Percentiles rank a stretch among this genome's conserved stretches.
These are phyloP conservation scores for Cercophora newfieldiana DNA, from an alignment of 495 filamentous ascomycete species.

Conservation along the genomic window DNA sequence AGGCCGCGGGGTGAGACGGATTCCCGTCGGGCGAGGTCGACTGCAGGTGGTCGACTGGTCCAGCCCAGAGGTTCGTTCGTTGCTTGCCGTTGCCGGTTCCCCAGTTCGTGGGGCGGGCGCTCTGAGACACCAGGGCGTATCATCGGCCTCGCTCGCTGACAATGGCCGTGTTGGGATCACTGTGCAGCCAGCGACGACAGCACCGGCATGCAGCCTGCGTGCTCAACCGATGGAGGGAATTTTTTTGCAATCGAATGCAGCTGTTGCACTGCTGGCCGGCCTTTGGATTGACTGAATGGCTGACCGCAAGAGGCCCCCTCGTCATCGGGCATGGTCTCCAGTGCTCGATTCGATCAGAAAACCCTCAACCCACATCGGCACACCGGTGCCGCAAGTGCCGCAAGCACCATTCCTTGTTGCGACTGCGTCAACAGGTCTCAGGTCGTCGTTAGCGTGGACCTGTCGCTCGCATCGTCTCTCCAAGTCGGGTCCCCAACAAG, in stretches of 20 bases:
- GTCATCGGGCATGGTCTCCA: not conserved
- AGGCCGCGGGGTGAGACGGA: not conserved
- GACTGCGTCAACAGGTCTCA: not conserved
- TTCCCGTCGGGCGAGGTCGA: not conserved
- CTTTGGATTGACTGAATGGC: not conserved
- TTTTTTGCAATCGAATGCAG: not conserved
- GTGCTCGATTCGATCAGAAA: too few relatives aligned
- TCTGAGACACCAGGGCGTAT: conserved; percentile 2
- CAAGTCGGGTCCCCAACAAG: too few relatives aligned
- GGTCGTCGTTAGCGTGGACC: not conserved
- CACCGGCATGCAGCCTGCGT: not conserved
- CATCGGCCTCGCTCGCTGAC: not conserved
- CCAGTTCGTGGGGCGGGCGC: not conserved
- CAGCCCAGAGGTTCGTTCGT: not conserved
- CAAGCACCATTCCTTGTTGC: not conserved
- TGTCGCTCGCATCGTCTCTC: not conserved
- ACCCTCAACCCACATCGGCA: not conserved
- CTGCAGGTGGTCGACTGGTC: not conserved
- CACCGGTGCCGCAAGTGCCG: not conserved
- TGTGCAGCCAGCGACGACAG: not conserved
- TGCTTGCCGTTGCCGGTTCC: not conserved
- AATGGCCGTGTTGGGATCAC: not conserved
- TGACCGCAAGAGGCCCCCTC: not conserved
- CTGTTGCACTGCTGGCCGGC: not conserved
- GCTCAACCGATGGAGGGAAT: not conserved